Evolutionary conservation across 192 early-diverging fungal species (phyloP).

Genomic region (Obelidium mucronatum): DNA sequence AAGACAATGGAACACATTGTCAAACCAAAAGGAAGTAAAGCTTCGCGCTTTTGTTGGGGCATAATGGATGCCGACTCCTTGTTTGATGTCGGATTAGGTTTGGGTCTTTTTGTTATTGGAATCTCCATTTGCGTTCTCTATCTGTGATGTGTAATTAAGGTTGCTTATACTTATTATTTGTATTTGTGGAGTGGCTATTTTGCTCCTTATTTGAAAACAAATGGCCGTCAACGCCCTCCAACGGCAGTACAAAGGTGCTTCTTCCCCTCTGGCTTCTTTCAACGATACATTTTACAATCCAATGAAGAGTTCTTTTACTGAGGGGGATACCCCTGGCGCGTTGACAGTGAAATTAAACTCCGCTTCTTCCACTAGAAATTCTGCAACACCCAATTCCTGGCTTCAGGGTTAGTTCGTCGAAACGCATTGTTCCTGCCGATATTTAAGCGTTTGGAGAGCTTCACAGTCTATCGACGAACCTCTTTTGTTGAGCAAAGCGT

Average conservation of each 20-base stretch:
- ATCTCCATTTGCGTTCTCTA: no score
- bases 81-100: no score
- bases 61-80: no score
- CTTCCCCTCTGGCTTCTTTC: not conserved
- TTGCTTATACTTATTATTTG: no score
- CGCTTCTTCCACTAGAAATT: conserved; percentile 43
- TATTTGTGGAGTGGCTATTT: no score
- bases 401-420: conserved; percentile 40
- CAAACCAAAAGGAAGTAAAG: no score
- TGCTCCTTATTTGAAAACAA: not conserved
- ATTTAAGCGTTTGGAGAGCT: no score
- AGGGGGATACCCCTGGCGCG: not conserved
- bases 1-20: conserved; percentile 12
- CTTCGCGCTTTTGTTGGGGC: no score
- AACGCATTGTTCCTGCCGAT: not conserved
- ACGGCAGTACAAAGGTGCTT: conserved; percentile 54
- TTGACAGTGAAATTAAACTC: not conserved
- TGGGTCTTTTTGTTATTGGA: no score
- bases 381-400: conserved; percentile 59
- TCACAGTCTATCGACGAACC: no score
- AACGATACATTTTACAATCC: not conserved
- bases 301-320: not conserved
- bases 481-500: not conserved
- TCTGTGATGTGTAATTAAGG: no score
- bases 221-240: conserved; percentile 51